A percentile compares a stretch with the other conserved stretches of the same genome.
phyloP scores from a whole-genome alignment of 768 basidiomycete species.

The Lactifluus piperatus region DNA sequence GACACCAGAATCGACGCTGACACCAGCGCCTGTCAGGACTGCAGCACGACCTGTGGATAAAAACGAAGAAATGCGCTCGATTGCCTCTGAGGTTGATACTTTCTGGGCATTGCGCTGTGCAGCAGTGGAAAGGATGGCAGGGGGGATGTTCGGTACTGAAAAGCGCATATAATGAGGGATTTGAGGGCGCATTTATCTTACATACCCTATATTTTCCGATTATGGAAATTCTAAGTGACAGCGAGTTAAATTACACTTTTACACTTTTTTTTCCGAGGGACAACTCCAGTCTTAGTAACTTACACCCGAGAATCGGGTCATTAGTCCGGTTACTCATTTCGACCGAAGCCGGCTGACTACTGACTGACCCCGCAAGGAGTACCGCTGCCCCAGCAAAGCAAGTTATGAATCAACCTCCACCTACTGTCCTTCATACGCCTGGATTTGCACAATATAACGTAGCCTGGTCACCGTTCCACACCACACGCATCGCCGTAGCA shows the following conservation, averaged over 20 bases:
- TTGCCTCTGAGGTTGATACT: slow-evolving; percentile 42
- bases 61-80: slow-evolving; percentile 56
- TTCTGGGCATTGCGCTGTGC: slow-evolving; percentile 30
- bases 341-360: too few species aligned
- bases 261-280: not conserved
- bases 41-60: slow-evolving; percentile 61
- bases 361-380: not conserved
- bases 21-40: slow-evolving; percentile 84
- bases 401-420: slow-evolving; percentile 33
- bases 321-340: too few species aligned
- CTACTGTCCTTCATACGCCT: slow-evolving; percentile 57
- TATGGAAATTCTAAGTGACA: not conserved
- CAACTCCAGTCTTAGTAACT: too few species aligned
- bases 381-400: not conserved
- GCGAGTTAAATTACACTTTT: not conserved
- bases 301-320: too few species aligned
- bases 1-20: slow-evolving; percentile 93
- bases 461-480: slow-evolving; percentile 84
- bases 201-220: too few species aligned
- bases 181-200: too few species aligned
- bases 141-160: slow-evolving; percentile 70
- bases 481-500: slow-evolving; percentile 62
- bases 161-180: slow-evolving; percentile 50
- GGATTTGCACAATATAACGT: slow-evolving; percentile 78
- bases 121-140: slow-evolving; percentile 38